These are phyloP conservation scores for Endocarpon pusillum DNA, from an alignment of 495 filamentous ascomycete species.

Conservation along the genomic window DNA sequence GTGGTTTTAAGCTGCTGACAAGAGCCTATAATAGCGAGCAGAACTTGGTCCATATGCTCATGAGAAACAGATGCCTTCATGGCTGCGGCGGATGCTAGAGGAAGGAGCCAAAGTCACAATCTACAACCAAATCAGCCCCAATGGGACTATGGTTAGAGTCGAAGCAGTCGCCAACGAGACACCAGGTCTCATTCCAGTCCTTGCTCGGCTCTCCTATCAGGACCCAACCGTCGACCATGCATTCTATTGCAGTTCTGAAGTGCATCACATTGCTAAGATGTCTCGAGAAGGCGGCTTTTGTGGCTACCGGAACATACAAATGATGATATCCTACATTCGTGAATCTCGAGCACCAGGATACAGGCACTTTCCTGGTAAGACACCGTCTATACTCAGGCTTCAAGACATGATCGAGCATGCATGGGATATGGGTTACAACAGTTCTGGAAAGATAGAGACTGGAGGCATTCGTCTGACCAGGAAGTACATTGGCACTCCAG, in stretches of 20 bases:
- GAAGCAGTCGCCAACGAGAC: constrained; percentile 43
- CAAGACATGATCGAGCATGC: constrained; percentile 82
- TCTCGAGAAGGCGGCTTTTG: constrained; percentile 78
- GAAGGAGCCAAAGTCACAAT: constrained; percentile 40
- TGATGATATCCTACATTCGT: constrained; percentile 68
- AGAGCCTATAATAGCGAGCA: constrained; percentile 20
- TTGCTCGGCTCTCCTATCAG: constrained; percentile 53
- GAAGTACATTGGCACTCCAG: constrained; percentile 91
- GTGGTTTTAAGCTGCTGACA: not conserved
- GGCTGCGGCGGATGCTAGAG: constrained; percentile 53
- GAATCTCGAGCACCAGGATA: constrained; percentile 36
- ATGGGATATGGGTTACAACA: constrained; percentile 77
- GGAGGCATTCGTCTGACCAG: constrained; percentile 75
- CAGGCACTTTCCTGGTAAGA: constrained; percentile 35
- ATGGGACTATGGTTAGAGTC: constrained; percentile 29
- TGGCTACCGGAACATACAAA: constrained; percentile 96
- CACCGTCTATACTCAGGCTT: constrained; percentile 63
- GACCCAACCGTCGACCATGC: constrained; percentile 46
- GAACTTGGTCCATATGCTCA: constrained; percentile 77
- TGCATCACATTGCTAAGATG: constrained; percentile 70
- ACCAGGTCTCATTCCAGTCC: constrained; percentile 51
- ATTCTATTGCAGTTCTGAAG: constrained; percentile 62
- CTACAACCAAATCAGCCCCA: constrained; percentile 33
- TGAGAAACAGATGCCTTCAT: constrained; percentile 75
- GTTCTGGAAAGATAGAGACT: constrained; percentile 57